A percentile compares a stretch with the other conserved stretches of the same genome.
Evolutionary conservation across 78 protist genomes (phyloP).

Genomic region (Dictyostelium discoideum): dicty_2.7 NC_007089.4:2719501-2720000

Average conservation of each 20-base stretch:
- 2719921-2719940: constrained; percentile 47
- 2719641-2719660: constrained; percentile 88
- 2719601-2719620: constrained; percentile 91
- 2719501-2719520: constrained; percentile 78
- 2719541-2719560: constrained; percentile 69
- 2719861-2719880: constrained; percentile 13
- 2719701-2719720: constrained; percentile 89
- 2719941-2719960: constrained; percentile 40
- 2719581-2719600: constrained; percentile 83
- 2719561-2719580: constrained; percentile 91
- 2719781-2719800: constrained; percentile 22
- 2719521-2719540: constrained; percentile 86
- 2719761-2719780: constrained; percentile 33
- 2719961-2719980: constrained; percentile 22
- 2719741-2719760: constrained; percentile 89
- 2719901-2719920: constrained; percentile 1
- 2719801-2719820: not conserved
- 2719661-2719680: not conserved
- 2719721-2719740: constrained; percentile 89
- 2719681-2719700: constrained; percentile 56
- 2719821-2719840: constrained; percentile 69
- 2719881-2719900: constrained; percentile 10
- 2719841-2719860: constrained; percentile 60
- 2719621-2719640: constrained; percentile 78
- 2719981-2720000: constrained; percentile 73